Base-by-base conservation (phyloP, 2,329 filamentous ascomycete species). In the Blastomyces silverae region DNA sequence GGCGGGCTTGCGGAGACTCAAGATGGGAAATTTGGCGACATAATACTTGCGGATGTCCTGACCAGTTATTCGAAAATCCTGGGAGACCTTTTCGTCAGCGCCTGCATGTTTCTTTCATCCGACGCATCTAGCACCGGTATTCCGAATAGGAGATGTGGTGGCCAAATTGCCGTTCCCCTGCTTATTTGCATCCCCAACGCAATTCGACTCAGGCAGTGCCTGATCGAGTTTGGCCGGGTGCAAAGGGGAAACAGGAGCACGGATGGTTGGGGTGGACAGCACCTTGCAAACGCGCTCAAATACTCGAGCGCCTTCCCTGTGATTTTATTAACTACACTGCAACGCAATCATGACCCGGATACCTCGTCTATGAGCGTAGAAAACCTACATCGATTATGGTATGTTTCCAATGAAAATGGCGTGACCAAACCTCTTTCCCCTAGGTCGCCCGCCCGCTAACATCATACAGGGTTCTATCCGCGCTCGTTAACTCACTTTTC, bases 271-370 rank as follows among this genome's bases (percentile, higher is more conserved):
- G 91, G 90, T 39, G 89, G 90, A 5, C 90, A 93, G 74, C 92
- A 97, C 76, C 81, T 97, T 39, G 92, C 91, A 74, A 99, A 99
- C 82, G 93, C 93, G 11, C 79, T 91, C 71, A 99, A 99, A 78
- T 99, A 99, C 77, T 85, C 89, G n/a, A 92, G 87, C 11, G 91
- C 93, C 0, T 96, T 97, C 72, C 94, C 94, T 2, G 92, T 97
- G 64, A 90, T 97, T 70, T 82, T 93, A 53, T 82, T 96, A 63
- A 88, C 86, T 66, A 87, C 91, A 1, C 77, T 94, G 73, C 87
- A 92, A 78, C 84, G 90, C 66, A 82, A 86, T 75, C 80, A 82
- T 76, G 75, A 84, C 74, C 80, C 82, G 0, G 73, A 78, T 6
- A 79, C 78, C 22, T 79, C 81, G 63, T 79, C 82, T 59, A 79